Conservation (phyloP, 1,284 basidiomycete species). For the Apiotrichum sp. region DNA sequence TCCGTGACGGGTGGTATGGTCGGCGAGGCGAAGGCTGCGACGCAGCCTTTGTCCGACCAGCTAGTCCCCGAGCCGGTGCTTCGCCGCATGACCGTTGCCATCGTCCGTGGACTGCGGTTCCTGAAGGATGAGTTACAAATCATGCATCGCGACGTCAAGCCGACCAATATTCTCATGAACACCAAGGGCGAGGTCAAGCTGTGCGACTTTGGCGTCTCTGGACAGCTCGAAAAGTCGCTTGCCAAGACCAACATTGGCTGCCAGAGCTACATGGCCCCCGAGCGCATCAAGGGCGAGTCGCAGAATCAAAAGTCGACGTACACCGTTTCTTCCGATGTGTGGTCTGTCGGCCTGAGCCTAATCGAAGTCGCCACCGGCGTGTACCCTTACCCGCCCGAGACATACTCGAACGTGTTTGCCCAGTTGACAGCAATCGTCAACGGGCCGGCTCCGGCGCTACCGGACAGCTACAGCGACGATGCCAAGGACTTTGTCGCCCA, state of each 20-base stretch:
- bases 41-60: conserved; percentile 10
- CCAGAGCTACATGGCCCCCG: conserved; percentile 99
- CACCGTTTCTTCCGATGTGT: conserved; percentile 94
- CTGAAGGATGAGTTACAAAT: conserved; percentile 94
- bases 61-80: conserved; percentile 74
- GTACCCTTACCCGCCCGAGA: conserved; percentile 98
- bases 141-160: conserved; percentile 92
- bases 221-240: conserved; percentile 89
- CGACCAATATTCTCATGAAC: conserved; percentile 93
- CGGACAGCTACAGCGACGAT: conserved; percentile 50
- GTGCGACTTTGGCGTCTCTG: conserved; percentile 97
- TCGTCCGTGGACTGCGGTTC: conserved; percentile 89
- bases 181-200: conserved; percentile 84
- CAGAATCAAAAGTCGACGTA: conserved; percentile 81
- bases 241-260: conserved; percentile 99
- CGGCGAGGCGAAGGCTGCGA: neutral
- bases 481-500: conserved; percentile 51
- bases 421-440: conserved; percentile 94
- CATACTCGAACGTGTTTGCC: conserved; percentile 92
- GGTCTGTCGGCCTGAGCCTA: conserved; percentile 94
- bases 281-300: conserved; percentile 91
- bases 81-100: conserved; percentile 70
- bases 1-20: neutral
- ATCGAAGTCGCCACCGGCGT: conserved; percentile 87
- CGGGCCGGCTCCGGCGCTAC: conserved; percentile 82